Evolutionary conservation across 2,329 filamentous ascomycete species (phyloP).

Genomic region (Cephalotrichum gorgonifer): DNA sequence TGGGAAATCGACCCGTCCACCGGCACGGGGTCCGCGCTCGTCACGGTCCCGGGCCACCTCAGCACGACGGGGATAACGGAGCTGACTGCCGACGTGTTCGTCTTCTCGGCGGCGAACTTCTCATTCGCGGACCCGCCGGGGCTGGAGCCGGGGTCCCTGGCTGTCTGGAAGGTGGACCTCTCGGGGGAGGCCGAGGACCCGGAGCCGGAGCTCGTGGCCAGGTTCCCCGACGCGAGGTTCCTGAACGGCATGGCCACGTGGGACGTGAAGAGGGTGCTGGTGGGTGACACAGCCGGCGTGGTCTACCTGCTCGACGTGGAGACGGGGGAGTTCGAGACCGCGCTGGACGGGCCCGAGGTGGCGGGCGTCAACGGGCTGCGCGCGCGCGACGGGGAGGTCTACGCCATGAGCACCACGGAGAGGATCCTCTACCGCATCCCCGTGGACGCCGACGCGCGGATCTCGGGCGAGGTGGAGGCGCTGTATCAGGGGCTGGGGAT

Average conservation of each 20-base stretch:
- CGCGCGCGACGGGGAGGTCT: neutral
- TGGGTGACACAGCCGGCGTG: neutral
- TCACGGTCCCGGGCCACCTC: constrained; percentile 1
- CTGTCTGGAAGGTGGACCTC: neutral
- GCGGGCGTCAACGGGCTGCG: neutral
- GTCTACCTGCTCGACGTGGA: neutral
- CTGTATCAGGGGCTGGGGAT: neutral
- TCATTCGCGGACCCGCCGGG: neutral
- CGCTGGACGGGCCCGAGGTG: neutral
- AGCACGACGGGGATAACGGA: neutral
- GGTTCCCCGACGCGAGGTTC: neutral
- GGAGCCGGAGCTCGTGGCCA: neutral
- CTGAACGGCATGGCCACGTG: neutral
- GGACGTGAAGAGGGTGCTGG: neutral
- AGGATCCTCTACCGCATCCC: neutral
- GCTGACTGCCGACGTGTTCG: constrained; percentile 1
- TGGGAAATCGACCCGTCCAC: constrained; percentile 1
- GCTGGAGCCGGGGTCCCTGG: neutral
- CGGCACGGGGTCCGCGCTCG: neutral
- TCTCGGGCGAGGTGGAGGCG: neutral
- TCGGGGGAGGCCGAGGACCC: neutral
- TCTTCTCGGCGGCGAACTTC: constrained; percentile 3
- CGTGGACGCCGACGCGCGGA: neutral
- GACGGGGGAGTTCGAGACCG: neutral
- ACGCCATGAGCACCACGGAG: neutral